phyloP scores from a whole-genome alignment of 495 filamentous ascomycete genomes.

The Penicillium argentinense region DNA sequence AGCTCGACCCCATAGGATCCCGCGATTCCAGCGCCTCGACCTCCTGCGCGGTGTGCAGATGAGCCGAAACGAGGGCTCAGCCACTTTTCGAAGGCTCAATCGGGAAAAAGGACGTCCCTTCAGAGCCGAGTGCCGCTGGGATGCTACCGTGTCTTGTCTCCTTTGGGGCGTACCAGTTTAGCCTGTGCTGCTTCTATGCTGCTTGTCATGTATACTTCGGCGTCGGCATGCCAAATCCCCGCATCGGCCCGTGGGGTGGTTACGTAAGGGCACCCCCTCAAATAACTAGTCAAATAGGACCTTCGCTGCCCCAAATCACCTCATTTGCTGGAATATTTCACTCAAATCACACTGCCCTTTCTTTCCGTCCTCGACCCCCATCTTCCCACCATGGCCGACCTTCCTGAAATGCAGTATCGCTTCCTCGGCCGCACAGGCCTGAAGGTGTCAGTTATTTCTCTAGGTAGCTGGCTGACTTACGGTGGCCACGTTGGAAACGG shows the following conservation, averaged over 20 bases:
- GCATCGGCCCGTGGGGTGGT: too few relatives aligned
- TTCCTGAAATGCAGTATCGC: conserved; percentile 72
- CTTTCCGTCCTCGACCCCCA: background rate
- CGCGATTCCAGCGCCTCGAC: background rate
- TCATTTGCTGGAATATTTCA: background rate
- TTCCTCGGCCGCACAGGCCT: conserved; percentile 72
- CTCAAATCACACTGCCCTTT: background rate
- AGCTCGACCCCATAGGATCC: background rate
- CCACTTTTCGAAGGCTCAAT: background rate
- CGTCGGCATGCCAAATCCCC: too few relatives aligned
- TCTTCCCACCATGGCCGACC: conserved; percentile 2
- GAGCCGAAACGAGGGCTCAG: too few relatives aligned
- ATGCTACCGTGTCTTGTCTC: too few relatives aligned
- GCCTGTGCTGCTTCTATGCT: too few relatives aligned
- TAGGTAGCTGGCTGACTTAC: conserved; percentile 78
- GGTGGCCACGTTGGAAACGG: conserved; percentile 73
- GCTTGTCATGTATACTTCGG: background rate
- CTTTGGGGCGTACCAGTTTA: too few relatives aligned
- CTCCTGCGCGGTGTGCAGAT: too few relatives aligned
- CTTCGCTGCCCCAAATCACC: background rate
- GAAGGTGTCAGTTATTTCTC: conserved; percentile 70
- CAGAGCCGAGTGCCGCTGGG: too few relatives aligned
- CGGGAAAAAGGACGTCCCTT: background rate
- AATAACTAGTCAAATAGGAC: too few relatives aligned
- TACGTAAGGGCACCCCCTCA: background rate